Conservation (phyloP, 306 rosid genomes). For the cucumber (Cucumis sativus) region DNA sequence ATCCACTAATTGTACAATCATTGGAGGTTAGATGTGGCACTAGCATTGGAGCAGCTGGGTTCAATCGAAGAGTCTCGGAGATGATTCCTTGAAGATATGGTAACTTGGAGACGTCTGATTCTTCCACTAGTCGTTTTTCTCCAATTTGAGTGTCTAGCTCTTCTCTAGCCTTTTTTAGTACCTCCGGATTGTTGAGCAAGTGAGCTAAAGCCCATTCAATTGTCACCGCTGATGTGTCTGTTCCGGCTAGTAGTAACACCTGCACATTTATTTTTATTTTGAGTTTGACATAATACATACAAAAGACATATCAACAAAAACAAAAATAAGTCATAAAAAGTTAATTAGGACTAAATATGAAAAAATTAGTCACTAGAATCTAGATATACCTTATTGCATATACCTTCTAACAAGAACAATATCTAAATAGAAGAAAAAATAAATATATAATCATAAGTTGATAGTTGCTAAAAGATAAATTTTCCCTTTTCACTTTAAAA, state of each 20-base stretch:
- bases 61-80: constrained; percentile 20
- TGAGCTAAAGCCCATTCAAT: constrained; percentile 22
- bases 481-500: too few species aligned
- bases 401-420: too few species aligned
- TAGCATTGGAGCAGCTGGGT: constrained; percentile 21
- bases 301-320: not conserved
- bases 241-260: constrained; percentile 16
- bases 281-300: not conserved
- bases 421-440: too few species aligned
- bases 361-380: too few species aligned
- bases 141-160: constrained; percentile 15
- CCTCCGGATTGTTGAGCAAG: constrained; percentile 17
- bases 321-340: not conserved
- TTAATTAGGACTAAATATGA: too few species aligned
- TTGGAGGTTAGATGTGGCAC: constrained; percentile 16
- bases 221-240: constrained; percentile 20
- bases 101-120: constrained; percentile 14
- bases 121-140: constrained; percentile 13
- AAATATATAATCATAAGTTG: too few species aligned
- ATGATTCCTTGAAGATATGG: constrained; percentile 21
- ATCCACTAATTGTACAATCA: constrained; percentile 9
- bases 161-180: constrained; percentile 13
- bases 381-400: too few species aligned
- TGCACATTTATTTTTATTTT: not conserved
- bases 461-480: too few species aligned